Conservation (phyloP, 2,329 filamentous ascomycete genomes). For the Tolypocladium amazonense region DNA sequence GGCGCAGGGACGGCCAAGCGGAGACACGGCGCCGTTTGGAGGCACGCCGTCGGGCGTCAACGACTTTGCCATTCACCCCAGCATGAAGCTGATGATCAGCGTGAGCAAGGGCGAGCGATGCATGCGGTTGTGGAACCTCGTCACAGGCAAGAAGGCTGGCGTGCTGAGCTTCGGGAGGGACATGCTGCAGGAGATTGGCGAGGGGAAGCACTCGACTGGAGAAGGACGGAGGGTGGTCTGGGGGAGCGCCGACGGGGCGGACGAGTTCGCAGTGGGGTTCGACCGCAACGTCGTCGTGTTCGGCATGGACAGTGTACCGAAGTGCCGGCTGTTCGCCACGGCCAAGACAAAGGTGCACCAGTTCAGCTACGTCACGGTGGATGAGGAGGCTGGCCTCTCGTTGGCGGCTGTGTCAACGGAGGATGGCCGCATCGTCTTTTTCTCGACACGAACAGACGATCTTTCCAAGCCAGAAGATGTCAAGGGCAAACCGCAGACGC, state of each 20-base stretch:
- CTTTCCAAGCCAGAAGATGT: slow-evolving; percentile 26
- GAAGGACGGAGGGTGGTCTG: slow-evolving; percentile 78
- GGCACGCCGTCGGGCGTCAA: slow-evolving; percentile 82
- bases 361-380: slow-evolving; percentile 57
- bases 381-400: slow-evolving; percentile 25
- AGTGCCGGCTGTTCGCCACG: slow-evolving; percentile 58
- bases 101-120: slow-evolving; percentile 82
- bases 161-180: slow-evolving; percentile 75
- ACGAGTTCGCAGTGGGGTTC: slow-evolving; percentile 84
- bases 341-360: slow-evolving; percentile 74
- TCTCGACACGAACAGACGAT: slow-evolving; percentile 51
- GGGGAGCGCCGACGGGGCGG: slow-evolving; percentile 57
- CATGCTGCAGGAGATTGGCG: slow-evolving; percentile 63
- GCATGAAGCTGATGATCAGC: slow-evolving; percentile 92
- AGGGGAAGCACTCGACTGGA: slow-evolving; percentile 65
- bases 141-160: slow-evolving; percentile 91
- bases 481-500: slow-evolving; percentile 15
- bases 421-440: slow-evolving; percentile 79
- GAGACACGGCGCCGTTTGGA: slow-evolving; percentile 77
- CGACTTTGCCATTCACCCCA: slow-evolving; percentile 90
- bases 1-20: slow-evolving; percentile 67
- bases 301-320: slow-evolving; percentile 76
- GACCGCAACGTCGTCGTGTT: slow-evolving; percentile 79
- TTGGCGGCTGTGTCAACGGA: slow-evolving; percentile 76
- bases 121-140: slow-evolving; percentile 93